Evolutionary conservation across 108 stramenopile genomes (phyloP).

Genomic region (Nannochloropsis granulata): DNA sequence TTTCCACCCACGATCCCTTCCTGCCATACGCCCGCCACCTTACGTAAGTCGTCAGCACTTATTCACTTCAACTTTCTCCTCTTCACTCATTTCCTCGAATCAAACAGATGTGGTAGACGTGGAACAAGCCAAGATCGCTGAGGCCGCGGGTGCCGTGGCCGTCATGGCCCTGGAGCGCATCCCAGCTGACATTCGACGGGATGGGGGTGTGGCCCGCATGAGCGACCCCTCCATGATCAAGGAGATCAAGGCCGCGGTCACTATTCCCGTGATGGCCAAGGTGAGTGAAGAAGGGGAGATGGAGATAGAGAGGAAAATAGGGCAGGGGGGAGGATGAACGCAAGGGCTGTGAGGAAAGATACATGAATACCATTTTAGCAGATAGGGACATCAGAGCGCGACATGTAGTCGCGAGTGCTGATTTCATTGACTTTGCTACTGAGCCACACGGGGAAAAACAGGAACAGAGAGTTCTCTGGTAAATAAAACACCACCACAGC

Average conservation of each 20-base stretch:
- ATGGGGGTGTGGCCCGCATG: constrained; percentile 98
- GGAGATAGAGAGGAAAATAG: not conserved
- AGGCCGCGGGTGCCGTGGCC: constrained; percentile 94
- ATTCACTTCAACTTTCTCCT: not conserved
- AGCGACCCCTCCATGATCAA: constrained; percentile 88
- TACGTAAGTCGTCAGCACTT: not conserved
- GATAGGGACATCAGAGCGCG: not conserved
- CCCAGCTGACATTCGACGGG: constrained; percentile 93
- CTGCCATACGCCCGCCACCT: too few relatives aligned
- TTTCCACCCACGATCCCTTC: too few relatives aligned
- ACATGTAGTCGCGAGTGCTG: not conserved
- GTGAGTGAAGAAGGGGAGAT: not conserved
- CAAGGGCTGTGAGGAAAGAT: not conserved
- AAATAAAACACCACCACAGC: not conserved
- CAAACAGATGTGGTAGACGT: constrained; percentile 30
- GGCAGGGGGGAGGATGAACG: not conserved
- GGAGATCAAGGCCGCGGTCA: constrained; percentile 96
- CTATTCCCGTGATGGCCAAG: constrained; percentile 99
- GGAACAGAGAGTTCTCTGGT: not conserved
- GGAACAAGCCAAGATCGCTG: constrained; percentile 50
- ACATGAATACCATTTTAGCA: not conserved
- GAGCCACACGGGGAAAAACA: not conserved
- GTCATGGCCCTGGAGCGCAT: constrained; percentile 99
- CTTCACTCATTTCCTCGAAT: not conserved
- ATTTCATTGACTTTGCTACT: not conserved